A percentile compares a stretch with the other conserved stretches of the same genome.
phyloP scores from a whole-genome alignment of 306 rosid species.

The Geum urbanum region DNA sequence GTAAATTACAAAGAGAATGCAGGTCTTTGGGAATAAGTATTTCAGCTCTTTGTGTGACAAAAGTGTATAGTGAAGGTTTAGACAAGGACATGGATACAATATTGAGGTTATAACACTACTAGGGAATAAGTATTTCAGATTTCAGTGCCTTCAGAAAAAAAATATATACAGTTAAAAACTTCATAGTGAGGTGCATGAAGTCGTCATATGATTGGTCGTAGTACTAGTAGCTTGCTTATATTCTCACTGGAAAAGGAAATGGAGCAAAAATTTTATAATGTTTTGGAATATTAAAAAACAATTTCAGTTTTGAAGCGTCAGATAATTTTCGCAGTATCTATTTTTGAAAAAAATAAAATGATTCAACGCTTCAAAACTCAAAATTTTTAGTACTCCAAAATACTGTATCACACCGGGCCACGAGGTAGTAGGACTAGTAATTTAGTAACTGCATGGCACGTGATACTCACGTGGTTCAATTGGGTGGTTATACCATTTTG shows the following conservation, averaged over 20 bases:
- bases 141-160: conserved; percentile 15
- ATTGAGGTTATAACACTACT: not conserved
- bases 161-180: conserved; percentile 12
- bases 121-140: not conserved
- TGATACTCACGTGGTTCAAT: conserved; percentile 1
- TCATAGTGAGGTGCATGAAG: conserved; percentile 28
- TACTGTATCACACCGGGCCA: no score
- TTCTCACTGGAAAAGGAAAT: no score
- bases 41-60: conserved; percentile 9
- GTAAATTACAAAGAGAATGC: conserved; percentile 22
- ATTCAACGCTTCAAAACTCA: no score
- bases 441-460: not conserved
- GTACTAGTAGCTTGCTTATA: not conserved
- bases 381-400: no score
- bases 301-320: no score
- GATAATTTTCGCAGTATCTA: no score
- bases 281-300: no score
- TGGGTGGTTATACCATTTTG: not conserved
- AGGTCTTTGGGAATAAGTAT: conserved; percentile 7
- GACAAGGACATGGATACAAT: conserved; percentile 11
- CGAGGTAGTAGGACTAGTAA: not conserved
- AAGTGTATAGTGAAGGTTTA: conserved; percentile 1
- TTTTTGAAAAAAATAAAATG: no score
- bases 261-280: no score
- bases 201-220: conserved; percentile 13